Evolutionary conservation across 805 yeast genomes (phyloP), one percentile per base, ranked within the genome.

Genomic region (Osmozyma mogii): DNA sequence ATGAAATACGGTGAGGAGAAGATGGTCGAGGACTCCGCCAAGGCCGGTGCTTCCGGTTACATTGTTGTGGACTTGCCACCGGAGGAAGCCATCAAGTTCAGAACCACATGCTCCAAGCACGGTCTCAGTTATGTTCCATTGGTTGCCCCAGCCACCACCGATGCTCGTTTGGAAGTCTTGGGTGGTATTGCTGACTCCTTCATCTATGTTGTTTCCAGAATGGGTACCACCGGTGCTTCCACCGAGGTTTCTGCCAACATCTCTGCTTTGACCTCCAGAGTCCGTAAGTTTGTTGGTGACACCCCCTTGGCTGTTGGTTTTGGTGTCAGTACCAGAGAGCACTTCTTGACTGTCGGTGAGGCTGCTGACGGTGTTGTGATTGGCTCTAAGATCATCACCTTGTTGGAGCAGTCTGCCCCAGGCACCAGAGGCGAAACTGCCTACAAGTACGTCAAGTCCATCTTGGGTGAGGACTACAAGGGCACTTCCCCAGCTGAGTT

Each of bases 11-110:
- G 96, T 31, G 98, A 92, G 61, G 79, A 79, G 46, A 68, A 75
- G 54, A 68, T 92, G 63, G 75, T 87, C 38, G 61, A 67, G 38
- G 95, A 81, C 39, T 71, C 94, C n/a, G 75, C 78, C 30, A 68
- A 62, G 15, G 95, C 88, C 1, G 98, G 98, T 40, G 98, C 87
- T 28, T 87, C 84, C 50, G 99, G 97, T 15, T 92, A 79, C 58
- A 79, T 92, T 47, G 75, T 92, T 29, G 96, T 89, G 24, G 99
- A 92, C 56, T 66, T 92, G 46, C 99, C 99, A 29, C 98, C 98
- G 17, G 96, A 92, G 68, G 97, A 88, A 58, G 97, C 98, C 12
- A 68, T 83, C 42, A 75, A 81, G 42, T 82, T 89, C 56, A 76
- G 98, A 65, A 66, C 74, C 33, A 64, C 66, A 28, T 84, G 95